Percentiles rank a stretch among this genome's conserved stretches.
These are phyloP conservation scores for Rosa rugosa DNA, from an alignment of 306 rosid genomes.

Conservation along the genomic window DNA sequence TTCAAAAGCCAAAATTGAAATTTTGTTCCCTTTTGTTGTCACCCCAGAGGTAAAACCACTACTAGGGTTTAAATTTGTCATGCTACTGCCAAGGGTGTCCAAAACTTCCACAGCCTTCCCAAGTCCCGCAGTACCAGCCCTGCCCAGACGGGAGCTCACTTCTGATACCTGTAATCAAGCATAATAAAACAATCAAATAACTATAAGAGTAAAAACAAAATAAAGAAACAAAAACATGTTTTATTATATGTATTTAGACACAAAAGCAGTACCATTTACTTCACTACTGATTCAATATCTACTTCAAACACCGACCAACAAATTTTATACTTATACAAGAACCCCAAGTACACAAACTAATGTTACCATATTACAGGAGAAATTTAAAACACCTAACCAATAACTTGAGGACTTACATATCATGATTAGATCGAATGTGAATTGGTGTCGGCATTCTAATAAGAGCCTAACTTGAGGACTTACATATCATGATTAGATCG, in stretches of 20 bases:
- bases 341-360: neutral
- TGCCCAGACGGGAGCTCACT: constrained; percentile 86
- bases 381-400: neutral
- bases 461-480: neutral
- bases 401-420: neutral
- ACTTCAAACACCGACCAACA: constrained; percentile 3
- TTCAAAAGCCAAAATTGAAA: constrained; percentile 94
- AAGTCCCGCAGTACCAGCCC: constrained; percentile 96
- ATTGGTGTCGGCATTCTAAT: too few species aligned
- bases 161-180: constrained; percentile 75
- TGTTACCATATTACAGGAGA: neutral
- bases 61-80: constrained; percentile 78
- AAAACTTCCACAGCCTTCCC: constrained; percentile 99
- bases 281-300: neutral
- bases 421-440: too few species aligned
- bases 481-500: neutral
- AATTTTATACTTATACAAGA: neutral
- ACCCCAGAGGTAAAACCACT: constrained; percentile 87
- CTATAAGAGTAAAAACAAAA: neutral
- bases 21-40: constrained; percentile 83
- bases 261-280: neutral
- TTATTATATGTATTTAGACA: neutral
- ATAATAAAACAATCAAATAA: neutral
- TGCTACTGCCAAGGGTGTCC: constrained; percentile 98
- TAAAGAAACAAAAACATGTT: neutral